Percentiles rank a stretch among this genome's conserved stretches.
phyloP scores from a whole-genome alignment of 2,329 filamentous ascomycete species.

The Pseudogymnoascus destructans region DNA sequence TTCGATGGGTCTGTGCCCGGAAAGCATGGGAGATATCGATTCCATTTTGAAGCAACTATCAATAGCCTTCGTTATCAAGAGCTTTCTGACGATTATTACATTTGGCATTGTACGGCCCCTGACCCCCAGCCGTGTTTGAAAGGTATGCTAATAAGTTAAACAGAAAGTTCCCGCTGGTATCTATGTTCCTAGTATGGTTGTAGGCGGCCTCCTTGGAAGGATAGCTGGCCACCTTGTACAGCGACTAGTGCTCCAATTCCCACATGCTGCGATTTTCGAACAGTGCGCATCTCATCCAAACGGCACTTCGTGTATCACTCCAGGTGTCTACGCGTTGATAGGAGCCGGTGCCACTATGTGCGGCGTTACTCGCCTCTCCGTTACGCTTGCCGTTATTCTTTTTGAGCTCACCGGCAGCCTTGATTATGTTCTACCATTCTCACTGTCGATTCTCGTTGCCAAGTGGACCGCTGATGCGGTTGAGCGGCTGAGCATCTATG shows the following conservation, averaged over 20 bases:
- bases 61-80: constrained; percentile 78
- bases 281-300: constrained; percentile 53
- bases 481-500: constrained; percentile 87
- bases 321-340: constrained; percentile 91
- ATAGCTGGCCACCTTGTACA: constrained; percentile 79
- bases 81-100: constrained; percentile 73
- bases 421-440: constrained; percentile 91
- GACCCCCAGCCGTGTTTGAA: not conserved
- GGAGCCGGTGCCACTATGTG: constrained; percentile 97
- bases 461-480: constrained; percentile 97
- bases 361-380: constrained; percentile 82
- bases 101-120: constrained; percentile 61
- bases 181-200: constrained; percentile 97
- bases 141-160: constrained; percentile 12
- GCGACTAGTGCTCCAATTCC: constrained; percentile 62
- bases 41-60: constrained; percentile 58
- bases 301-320: constrained; percentile 77
- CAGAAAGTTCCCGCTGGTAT: constrained; percentile 89
- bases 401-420: constrained; percentile 93
- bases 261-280: constrained; percentile 59
- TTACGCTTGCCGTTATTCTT: constrained; percentile 86
- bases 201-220: constrained; percentile 82
- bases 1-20: constrained; percentile 65
- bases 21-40: constrained; percentile 60
- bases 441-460: constrained; percentile 78